Evolutionary conservation across 805 yeast species (phyloP).

Genomic region (Zygosaccharomyces bisporus): DNA sequence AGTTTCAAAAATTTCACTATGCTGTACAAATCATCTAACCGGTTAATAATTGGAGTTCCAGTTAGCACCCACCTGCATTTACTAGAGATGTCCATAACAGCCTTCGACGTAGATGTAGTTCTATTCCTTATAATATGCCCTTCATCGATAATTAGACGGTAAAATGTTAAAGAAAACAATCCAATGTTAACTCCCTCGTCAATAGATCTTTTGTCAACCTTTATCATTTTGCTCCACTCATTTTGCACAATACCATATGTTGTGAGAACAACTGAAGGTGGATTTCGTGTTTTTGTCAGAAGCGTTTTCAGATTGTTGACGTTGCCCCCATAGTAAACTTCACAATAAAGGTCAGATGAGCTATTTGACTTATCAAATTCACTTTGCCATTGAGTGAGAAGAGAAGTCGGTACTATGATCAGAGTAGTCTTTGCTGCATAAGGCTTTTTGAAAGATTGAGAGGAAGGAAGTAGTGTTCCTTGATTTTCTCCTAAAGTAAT

Average conservation of each 20-base stretch:
- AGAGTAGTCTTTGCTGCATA: conserved; percentile 73
- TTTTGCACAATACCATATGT: conserved; percentile 84
- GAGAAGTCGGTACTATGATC: conserved; percentile 84
- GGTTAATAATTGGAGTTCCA: conserved; percentile 89
- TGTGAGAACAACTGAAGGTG: conserved; percentile 72
- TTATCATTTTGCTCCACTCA: conserved; percentile 56
- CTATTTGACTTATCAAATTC: conserved; percentile 64
- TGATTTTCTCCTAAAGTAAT: neutral
- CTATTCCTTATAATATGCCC: conserved; percentile 86
- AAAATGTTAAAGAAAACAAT: conserved; percentile 66
- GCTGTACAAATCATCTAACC: conserved; percentile 82
- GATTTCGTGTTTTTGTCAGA: conserved; percentile 41
- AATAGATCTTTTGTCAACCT: conserved; percentile 15
- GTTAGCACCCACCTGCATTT: conserved; percentile 79
- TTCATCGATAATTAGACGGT: conserved; percentile 79
- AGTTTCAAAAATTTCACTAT: conserved; percentile 66
- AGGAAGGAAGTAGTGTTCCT: neutral
- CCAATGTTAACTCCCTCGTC: conserved; percentile 41
- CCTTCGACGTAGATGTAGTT: conserved; percentile 71
- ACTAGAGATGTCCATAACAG: conserved; percentile 63
- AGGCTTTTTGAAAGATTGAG: conserved; percentile 20
- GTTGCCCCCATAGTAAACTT: conserved; percentile 73
- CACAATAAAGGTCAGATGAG: conserved; percentile 43
- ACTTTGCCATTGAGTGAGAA: conserved; percentile 85
- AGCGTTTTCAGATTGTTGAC: conserved; percentile 47